Conservation (phyloP, 179 eudicot genomes). For the Monotropa hypopitys region DNA sequence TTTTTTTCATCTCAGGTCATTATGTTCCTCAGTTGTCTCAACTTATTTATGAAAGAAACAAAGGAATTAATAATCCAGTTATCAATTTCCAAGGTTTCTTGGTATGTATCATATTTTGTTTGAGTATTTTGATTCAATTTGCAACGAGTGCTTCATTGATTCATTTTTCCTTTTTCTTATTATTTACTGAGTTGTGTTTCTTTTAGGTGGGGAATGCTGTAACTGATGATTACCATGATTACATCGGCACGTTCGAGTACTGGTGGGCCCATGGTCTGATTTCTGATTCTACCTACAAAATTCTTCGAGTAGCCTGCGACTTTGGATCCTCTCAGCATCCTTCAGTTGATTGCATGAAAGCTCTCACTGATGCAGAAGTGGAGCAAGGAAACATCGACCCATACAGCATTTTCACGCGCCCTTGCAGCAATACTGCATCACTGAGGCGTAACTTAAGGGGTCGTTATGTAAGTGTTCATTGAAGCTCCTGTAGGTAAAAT, state of each 20-base stretch:
- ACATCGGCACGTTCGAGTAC: conserved; percentile 82
- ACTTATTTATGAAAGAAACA: conserved; percentile 57
- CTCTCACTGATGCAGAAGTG: conserved; percentile 37
- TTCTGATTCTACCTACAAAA: conserved; percentile 70
- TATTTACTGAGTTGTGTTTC: neutral
- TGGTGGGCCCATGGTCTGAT: conserved; percentile 96
- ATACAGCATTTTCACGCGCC: conserved; percentile 67
- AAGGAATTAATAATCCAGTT: conserved; percentile 50
- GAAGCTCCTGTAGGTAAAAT: no score
- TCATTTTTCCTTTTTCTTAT: neutral
- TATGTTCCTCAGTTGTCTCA: conserved; percentile 90
- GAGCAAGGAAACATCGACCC: conserved; percentile 88
- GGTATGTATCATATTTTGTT: conserved; percentile 29
- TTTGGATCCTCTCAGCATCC: conserved; percentile 67
- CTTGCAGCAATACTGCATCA: conserved; percentile 47
- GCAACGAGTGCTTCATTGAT: neutral
- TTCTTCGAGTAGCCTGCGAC: conserved; percentile 35
- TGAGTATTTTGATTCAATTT: neutral
- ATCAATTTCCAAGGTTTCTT: conserved; percentile 89
- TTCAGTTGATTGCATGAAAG: conserved; percentile 35
- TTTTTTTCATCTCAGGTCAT: conserved; percentile 47
- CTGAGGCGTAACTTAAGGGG: conserved; percentile 46
- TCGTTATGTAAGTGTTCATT: conserved; percentile 54
- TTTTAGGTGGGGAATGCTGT: conserved; percentile 94
- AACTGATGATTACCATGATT: conserved; percentile 78